Evolutionary conservation across 2,329 filamentous ascomycete genomes (phyloP), one percentile per base, ranked within the genome.

Genomic region (Diaporthe velutina): DNA sequence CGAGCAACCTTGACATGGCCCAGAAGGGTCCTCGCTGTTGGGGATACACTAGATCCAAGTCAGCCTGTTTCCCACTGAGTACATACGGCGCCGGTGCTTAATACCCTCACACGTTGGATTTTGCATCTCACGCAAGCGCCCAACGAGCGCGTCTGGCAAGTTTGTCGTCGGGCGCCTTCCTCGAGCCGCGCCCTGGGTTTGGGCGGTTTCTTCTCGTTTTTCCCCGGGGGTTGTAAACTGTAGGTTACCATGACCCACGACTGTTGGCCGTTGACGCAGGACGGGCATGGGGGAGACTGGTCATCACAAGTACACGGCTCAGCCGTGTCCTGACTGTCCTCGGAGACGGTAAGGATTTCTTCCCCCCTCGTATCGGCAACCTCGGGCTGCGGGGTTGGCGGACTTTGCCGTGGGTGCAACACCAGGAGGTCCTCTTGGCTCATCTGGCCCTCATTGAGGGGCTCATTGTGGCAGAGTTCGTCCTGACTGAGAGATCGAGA

Each of bases 111-210:
- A 22, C 84, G 84, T 76, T 88, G 86, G 73, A 84, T 84, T 45
- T 84, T 83, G 76, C 86, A 88, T 17, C 86, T 82, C 22, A 87
- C 78, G 67, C 86, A 88, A 0, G 86, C 86, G 38, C 82, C 83
- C 25, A 80, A 77, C 15, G 77, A 80, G 17, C 84, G 81, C 2
- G 84, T 85, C 19, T 80, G 79, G 33, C 81, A 80, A 0, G 83
- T 84, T 60, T 82, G 79, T n/a, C 79, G 76, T 7, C 83, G 80
- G 22, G 78, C 76, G 19, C 78, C 74, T 9, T 79, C 76, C 1
- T 78, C 77, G 45, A 83, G 81, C 0, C 76, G 75, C 9, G 71
- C 52, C 12, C 71, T 73, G 7, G 60, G 48, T 22, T 64, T 74
- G 17, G 33, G 30, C 1, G 22, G 48, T 12, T 57, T 57, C 22